These are phyloP conservation scores for Penicillium salamii DNA, from an alignment of 495 filamentous ascomycete genomes.

Conservation along the genomic window DNA sequence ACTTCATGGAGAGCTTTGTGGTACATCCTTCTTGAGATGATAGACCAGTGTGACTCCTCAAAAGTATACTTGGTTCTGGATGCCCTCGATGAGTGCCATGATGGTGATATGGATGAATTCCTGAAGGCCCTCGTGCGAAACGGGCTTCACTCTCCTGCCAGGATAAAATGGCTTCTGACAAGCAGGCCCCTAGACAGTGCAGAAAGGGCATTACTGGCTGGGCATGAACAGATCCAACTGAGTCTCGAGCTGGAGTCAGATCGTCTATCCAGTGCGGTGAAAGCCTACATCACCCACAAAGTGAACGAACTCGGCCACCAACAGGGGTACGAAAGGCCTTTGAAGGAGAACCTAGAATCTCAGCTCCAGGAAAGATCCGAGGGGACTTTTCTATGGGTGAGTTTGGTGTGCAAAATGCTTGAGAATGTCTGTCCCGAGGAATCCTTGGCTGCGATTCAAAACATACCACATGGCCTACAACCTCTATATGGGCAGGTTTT, in stretches of 20 bases:
- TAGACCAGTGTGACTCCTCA: conserved; percentile 1
- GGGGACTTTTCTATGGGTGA: conserved; percentile 22
- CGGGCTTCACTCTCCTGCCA: conserved; percentile 8
- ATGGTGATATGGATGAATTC: conserved; percentile 27
- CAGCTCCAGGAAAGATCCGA: conserved; percentile 14
- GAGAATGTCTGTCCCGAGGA: too few relatives aligned
- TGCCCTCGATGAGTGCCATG: conserved; percentile 19
- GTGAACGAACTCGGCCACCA: conserved; percentile 11
- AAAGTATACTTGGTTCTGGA: conserved; percentile 15
- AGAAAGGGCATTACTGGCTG: conserved; percentile 11
- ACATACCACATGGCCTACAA: conserved; percentile 5
- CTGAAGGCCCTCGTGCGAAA: conserved; percentile 25
- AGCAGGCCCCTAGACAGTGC: conserved; percentile 22
- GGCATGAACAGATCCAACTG: conserved; percentile 6
- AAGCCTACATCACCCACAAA: conserved; percentile 32
- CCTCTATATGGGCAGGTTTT: conserved; percentile 11
- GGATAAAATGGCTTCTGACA: conserved; percentile 27
- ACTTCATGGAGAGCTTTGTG: conserved; percentile 28
- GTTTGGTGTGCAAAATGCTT: too few relatives aligned
- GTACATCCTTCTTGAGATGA: conserved; percentile 32
- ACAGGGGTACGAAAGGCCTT: background rate
- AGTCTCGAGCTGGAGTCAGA: conserved; percentile 18
- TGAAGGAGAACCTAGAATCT: conserved; percentile 6
- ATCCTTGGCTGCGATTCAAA: background rate
- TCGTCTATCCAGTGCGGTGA: conserved; percentile 9